These are phyloP conservation scores for Yamadazyma taylorii DNA, from an alignment of 1,139 yeast genomes.

Conservation along the genomic window DNA sequence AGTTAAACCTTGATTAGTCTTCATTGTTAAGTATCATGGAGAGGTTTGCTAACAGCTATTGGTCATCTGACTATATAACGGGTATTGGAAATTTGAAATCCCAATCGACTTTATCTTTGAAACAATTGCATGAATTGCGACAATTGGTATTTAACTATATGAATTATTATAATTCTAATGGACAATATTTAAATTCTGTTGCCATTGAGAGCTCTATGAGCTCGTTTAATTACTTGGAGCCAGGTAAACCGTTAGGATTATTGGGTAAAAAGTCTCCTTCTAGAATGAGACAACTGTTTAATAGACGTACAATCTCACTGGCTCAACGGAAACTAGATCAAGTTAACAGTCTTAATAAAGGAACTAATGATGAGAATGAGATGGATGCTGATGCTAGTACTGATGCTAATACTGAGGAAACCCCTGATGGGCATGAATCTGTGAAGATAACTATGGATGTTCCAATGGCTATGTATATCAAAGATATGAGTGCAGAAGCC, in stretches of 20 bases:
- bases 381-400: background rate
- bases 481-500: constrained; percentile 25
- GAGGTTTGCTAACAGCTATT: constrained; percentile 24
- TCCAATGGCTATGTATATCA: constrained; percentile 15
- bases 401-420: background rate
- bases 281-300: constrained; percentile 2
- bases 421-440: background rate
- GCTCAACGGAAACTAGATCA: constrained; percentile 9
- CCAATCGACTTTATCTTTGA: constrained; percentile 35
- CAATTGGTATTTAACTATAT: constrained; percentile 40
- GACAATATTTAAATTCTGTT: constrained; percentile 29
- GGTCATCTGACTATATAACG: constrained; percentile 45
- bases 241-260: constrained; percentile 4
- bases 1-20: no score
- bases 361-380: background rate
- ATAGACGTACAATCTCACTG: constrained; percentile 14
- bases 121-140: constrained; percentile 44
- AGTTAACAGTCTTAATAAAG: constrained; percentile 1
- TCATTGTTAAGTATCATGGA: constrained; percentile 10
- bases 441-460: constrained; percentile 13
- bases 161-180: constrained; percentile 38
- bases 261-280: constrained; percentile 1
- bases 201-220: constrained; percentile 6
- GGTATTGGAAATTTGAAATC: constrained; percentile 34
- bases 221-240: background rate